Evolutionary conservation across 2,329 filamentous ascomycete species (phyloP).

Genomic region (Knufia fluminis): DNA sequence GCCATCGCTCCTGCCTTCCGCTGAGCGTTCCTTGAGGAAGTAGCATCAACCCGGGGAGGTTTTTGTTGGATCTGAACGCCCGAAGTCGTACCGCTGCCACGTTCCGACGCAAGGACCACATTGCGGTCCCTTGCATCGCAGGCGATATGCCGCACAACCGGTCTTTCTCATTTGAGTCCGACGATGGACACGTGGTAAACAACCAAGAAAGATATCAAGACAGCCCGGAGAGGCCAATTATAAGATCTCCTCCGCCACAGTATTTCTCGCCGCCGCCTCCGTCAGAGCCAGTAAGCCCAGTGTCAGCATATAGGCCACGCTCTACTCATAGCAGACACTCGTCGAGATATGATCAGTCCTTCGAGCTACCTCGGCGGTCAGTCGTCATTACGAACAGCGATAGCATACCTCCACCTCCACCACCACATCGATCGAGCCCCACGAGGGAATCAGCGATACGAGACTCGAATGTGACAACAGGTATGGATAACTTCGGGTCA

Average conservation of each 20-base stretch:
- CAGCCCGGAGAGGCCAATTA: conserved; percentile 16
- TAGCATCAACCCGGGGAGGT: too few species aligned
- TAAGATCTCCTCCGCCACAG: conserved; percentile 22
- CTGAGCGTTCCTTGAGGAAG: too few species aligned
- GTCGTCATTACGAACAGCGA: conserved; percentile 12
- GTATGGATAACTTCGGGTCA: conserved; percentile 16
- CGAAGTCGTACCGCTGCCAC: neutral
- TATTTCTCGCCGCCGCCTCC: conserved; percentile 17
- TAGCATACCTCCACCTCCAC: conserved; percentile 23
- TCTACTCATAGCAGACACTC: conserved; percentile 13
- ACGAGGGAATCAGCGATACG: conserved; percentile 21
- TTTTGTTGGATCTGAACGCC: too few species aligned
- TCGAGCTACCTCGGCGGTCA: neutral
- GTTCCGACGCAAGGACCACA: conserved; percentile 4
- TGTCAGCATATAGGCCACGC: conserved; percentile 12
- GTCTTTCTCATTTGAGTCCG: conserved; percentile 23
- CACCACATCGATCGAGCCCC: conserved; percentile 26
- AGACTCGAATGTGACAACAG: conserved; percentile 11
- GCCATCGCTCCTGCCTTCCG: neutral
- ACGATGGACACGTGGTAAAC: conserved; percentile 17
- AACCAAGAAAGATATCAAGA: conserved; percentile 14
- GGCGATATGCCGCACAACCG: conserved; percentile 8
- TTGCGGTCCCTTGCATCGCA: neutral
- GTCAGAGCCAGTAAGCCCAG: conserved; percentile 13
- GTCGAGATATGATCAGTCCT: conserved; percentile 10